Conservation (phyloP, 169 alveolate genomes). For the Plasmodium inui region DNA sequence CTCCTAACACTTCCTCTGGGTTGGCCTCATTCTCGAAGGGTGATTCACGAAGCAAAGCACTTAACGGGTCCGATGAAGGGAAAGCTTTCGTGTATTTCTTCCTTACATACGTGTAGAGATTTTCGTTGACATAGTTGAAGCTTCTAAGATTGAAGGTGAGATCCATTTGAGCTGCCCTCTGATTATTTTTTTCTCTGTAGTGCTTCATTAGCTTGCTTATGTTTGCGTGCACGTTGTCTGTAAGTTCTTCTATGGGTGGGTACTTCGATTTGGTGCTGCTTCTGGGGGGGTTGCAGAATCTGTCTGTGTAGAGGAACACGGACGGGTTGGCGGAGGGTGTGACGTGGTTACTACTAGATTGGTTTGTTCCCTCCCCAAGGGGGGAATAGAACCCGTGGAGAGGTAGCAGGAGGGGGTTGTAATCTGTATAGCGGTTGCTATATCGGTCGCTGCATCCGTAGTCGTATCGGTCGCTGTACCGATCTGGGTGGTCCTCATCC, state of each 20-base stretch:
- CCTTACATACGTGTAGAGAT: slow-evolving; percentile 3
- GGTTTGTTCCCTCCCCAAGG: background rate
- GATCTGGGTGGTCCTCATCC: background rate
- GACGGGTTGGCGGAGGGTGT: background rate
- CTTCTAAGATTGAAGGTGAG: background rate
- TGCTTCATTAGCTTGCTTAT: slow-evolving; percentile 34
- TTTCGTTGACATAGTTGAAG: slow-evolving; percentile 8
- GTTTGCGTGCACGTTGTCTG: slow-evolving; percentile 39
- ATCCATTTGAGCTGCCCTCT: background rate
- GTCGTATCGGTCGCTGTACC: background rate
- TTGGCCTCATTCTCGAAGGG: background rate
- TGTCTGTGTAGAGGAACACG: background rate
- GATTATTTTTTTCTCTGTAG: slow-evolving; percentile 14
- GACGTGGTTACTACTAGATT: background rate
- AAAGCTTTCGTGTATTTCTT: slow-evolving; percentile 12
- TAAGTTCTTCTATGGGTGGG: slow-evolving; percentile 1
- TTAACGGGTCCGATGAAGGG: background rate
- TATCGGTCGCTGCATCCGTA: too few species aligned
- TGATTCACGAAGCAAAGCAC: background rate
- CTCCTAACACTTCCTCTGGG: background rate
- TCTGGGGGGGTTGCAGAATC: background rate
- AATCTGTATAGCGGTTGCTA: background rate
- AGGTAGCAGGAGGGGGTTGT: background rate
- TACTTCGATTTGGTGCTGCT: background rate
- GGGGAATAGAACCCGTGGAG: background rate